Evolutionary conservation across 2,329 filamentous ascomycete species (phyloP), one percentile per base, ranked within the genome.

Genomic region (Pseudocercospora cruenta): DNA sequence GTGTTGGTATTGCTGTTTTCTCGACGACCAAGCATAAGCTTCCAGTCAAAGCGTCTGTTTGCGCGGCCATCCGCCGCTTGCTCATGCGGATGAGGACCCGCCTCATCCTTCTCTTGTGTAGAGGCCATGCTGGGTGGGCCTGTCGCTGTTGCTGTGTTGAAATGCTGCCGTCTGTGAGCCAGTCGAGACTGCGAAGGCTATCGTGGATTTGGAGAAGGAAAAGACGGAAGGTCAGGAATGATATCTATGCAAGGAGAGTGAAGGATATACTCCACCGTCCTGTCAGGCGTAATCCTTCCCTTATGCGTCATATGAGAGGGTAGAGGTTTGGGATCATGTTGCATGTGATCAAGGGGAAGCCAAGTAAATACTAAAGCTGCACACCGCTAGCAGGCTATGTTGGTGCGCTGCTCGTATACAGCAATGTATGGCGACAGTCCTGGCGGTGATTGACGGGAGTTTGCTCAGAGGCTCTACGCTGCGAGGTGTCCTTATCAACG

Each of bases 11-110:
- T 64, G n/a, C 33, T 59, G 21, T 47, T 59, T 12, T 49, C 51
- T 21, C 62, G 62, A 33, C 63, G 63, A 21, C 65, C 65, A 24
- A 71, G 62, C 71, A 73, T 68, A 14, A 58, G 55, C 51, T 62
- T 70, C 71, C 69, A 72, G 61, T 73, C 70, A 36, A 70, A 65
- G 7, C 70, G 65, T 31, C 67, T 66, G 65, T 69, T 71, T 49
- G 64, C 66, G 58, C 60, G 65, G 2, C 66, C 71, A 47, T 67
- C 60, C 10, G 26, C 45, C 9, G 39, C 22, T 16, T 58, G 54
- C 54, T 58, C 54, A 24, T 58, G 54, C 31, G 54, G 14, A 28
- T 24, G 51, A 54, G 51, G 51, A n/a, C 22, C 12, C 10, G 51
- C 26, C 51, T 55, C 51, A 19, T 28, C 51, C 26, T 55, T 55